Base-by-base conservation (phyloP, 1,284 basidiomycete species). In the Microbotryomycetes sp. region DNA sequence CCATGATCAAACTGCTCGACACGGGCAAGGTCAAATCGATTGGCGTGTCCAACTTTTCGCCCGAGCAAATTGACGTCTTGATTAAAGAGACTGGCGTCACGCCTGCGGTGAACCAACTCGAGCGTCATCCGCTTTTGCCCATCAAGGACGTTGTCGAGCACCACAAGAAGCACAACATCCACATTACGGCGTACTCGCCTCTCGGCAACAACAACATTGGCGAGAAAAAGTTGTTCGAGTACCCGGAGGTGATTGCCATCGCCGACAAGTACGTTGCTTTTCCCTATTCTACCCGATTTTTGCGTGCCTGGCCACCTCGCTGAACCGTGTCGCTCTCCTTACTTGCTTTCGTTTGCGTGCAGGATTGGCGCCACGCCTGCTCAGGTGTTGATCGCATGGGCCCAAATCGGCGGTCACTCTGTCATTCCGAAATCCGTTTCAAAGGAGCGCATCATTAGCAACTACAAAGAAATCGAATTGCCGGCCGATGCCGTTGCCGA, bases 1-100 rank as follows among this genome's bases (percentile, higher is more conserved):
- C 85, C 3, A 80, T 91, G 81, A 80, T 88, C 69, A 79, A 77
- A 41, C 79, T 89, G n/a, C 74, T 71, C 26, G 73, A 77, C 57
- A 79, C 61, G 3, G 55, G 56, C 29, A 64, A 67, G 59, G 61
- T 62, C 56, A 65, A 55, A 58, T 24, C 49, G 3, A 59, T 69
- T 27, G 67, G 67, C 16, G 65, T 69, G 13, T 72, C 70, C 52
- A 75, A 73, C 59, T 60, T 72, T 52, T 61, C 60, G 26, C 48
- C 56, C 28, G 51, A 62, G 60, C 54, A 52, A 53, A 60, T 66
- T 30, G 70, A 71, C 52, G 61, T 63, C 26, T 61, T 71, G 57
- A 60, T 57, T 45, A 58, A 66, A 62, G 66, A 64, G 2, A 64
- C 66, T 15, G 69, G 68, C n/a, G 60, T 65, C 52, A 53, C 49